A percentile compares a stretch with the other conserved stretches of the same genome.
phyloP scores from a whole-genome alignment of 176 grass and related monocot species.

The Carex parvula region DNA sequence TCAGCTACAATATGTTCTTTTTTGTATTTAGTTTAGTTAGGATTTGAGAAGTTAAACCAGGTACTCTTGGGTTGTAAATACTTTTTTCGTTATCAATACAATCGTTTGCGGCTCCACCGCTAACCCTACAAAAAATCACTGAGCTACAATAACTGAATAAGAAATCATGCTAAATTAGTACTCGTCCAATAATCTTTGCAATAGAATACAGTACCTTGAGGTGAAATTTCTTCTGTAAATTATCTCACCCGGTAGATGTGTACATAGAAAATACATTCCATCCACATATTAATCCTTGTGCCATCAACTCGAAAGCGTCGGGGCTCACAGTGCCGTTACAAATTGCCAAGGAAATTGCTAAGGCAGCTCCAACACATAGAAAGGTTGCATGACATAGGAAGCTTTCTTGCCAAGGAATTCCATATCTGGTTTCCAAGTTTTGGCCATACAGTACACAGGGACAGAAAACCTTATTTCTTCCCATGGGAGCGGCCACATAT shows the following conservation, averaged over 20 bases:
- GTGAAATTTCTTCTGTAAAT: conserved; percentile 85
- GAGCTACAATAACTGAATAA: not conserved
- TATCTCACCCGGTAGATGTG: conserved; percentile 57
- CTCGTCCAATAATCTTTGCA: not conserved
- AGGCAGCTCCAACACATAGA: conserved; percentile 58
- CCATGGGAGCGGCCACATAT: too few species aligned
- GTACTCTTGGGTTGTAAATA: too few species aligned
- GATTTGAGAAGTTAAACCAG: too few species aligned
- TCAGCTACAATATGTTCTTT: not conserved
- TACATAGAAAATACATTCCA: conserved; percentile 74
- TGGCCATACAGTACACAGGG: conserved; percentile 81
- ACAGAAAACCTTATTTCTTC: too few species aligned
- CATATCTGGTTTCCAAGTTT: conserved; percentile 56
- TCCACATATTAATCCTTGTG: conserved; percentile 65
- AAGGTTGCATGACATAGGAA: conserved; percentile 66
- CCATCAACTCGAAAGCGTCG: conserved; percentile 46
- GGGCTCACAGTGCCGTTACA: conserved; percentile 63
- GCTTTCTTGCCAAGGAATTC: conserved; percentile 67
- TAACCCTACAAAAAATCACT: too few species aligned
- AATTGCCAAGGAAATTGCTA: conserved; percentile 56
- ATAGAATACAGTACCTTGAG: conserved; percentile 51
- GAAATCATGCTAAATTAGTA: not conserved
- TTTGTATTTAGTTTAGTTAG: too few species aligned
- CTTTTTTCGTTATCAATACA: too few species aligned
- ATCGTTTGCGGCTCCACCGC: too few species aligned